Evolutionary conservation across 2,329 filamentous ascomycete genomes (phyloP).

Genomic region (Phialocephala sp.): DNA sequence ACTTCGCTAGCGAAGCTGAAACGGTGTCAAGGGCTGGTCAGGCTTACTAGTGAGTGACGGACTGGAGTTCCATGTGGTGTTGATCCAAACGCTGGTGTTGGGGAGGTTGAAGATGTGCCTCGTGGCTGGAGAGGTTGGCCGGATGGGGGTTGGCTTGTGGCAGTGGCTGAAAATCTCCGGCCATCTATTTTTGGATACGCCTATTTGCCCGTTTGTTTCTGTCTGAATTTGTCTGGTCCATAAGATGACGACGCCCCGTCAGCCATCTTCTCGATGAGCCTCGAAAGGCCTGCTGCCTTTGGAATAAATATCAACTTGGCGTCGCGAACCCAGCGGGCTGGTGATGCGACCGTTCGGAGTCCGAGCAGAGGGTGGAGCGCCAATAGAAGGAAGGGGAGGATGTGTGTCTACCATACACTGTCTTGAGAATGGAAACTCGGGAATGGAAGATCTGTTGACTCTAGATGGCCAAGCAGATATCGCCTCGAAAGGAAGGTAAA

Average conservation of each 20-base stretch:
- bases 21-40: not conserved
- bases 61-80: not conserved
- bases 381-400: too few species aligned
- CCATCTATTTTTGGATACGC: conserved; percentile 10
- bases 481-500: too few species aligned
- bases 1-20: not conserved
- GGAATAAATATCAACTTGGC: conserved; percentile 2
- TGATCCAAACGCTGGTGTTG: not conserved
- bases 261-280: conserved; percentile 2
- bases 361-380: not conserved
- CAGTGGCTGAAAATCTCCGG: conserved; percentile 6
- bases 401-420: too few species aligned
- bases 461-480: too few species aligned
- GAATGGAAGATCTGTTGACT: too few species aligned
- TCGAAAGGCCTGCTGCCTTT: not conserved
- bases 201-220: not conserved
- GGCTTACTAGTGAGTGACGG: not conserved
- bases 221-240: not conserved
- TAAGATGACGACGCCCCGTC: conserved; percentile 6
- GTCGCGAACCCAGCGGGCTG: not conserved
- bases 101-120: not conserved
- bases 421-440: too few species aligned
- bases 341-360: conserved; percentile 1
- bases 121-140: not conserved
- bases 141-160: conserved; percentile 4